Base-by-base conservation (phyloP, 208 protist species). In the Balamuthia mandrillaris region DNA sequence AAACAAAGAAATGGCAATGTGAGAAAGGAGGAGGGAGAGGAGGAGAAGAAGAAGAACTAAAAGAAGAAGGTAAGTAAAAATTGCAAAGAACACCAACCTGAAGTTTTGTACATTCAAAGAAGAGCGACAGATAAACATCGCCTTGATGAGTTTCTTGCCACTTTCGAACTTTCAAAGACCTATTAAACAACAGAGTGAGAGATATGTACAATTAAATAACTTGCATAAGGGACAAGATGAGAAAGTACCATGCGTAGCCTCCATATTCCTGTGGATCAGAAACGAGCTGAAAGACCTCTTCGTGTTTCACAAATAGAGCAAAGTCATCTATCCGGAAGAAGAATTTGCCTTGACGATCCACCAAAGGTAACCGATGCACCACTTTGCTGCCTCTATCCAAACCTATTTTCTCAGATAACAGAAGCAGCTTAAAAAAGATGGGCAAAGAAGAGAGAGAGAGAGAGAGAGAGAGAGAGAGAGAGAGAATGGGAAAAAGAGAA, bases 81-180 rank as follows among this genome's bases (percentile, higher is more conserved):
- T n/a, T n/a, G n/a, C 21, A 24, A 24, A 6, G 0, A 29, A 61
- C 27, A 27, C 56, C 31, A 29, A 70, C 61, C 61, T 70, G n/a
- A n/a, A 70, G 18, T 33, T 54, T 21, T 3, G 44, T 39, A 39
- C 49, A 39, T 35, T 77, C 66, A 33, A 77, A 77, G 41, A 77
- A 77, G 66, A 77, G 66, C 24, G 66, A 77, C 5, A 77, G 29
- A 45, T 77, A 45, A 9, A 39, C 66, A 18, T 77, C 66, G 21
- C 49, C 16, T 27, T 77, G 66, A 10, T 45, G n/a, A n/a, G n/a
- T 45, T n/a, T 77, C 66, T 39, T 56, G 39, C 44, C 66, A 77
- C 66, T 77, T 77, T 10, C 66, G 37, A 21, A 45, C 66, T 27
- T 77, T 77, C 24, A 77, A 56, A 27, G 54, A 77, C 66, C 66